Evolutionary conservation across 176 grass and related monocot genomes (phyloP), one percentile per base, ranked within the genome.

Genomic region (Pharus latifolius): DNA sequence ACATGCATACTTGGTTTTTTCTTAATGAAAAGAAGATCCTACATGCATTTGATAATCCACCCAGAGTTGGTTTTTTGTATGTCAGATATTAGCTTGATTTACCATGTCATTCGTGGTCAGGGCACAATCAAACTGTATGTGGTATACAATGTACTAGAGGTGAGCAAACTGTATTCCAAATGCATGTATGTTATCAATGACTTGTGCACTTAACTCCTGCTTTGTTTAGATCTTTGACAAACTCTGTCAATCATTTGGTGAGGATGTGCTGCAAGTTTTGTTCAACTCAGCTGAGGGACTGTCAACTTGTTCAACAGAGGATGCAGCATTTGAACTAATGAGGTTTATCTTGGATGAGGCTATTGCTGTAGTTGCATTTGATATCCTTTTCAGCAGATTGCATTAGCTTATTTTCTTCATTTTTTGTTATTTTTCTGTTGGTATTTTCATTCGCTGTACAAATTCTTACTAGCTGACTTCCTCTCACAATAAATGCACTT

Each of bases 21-120:
- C n/a, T 62, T 18, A 69, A 70, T 25, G 30, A 18, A 43, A 31
- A 62, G 2, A 3, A 75, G 33, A 59, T 63, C 31, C 26, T 69
- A 29, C 30, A 63, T 34, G 31, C 12, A 56, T 55, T 71, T 75
- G 43, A 56, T 84, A 43, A 67, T 66, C 57, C 20, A 55, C 26
- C 35, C 29, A 55, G 27, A 62, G 58, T 67, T 82, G 44, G 33
- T 72, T 76, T 79, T 60, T 33, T 75, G 10, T 65, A 22, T 74
- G 54, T 81, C 90, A 98, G 95, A 98, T 98, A 98, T 98, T 85
- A 98, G 90, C 84, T 87, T 98, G 79, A 98, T 98, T 88, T 98
- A 98, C 76, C 95, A 98, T 67, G 84, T 98, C 74, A 98, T 99
- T 78, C 90, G 90, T 72, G 95, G 95, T 68, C 95, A 99, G 77